Evolutionary conservation across 345 rosid genomes (phyloP), one percentile per base, ranked within the genome.

Genomic region (Boechera divaricarpa): DNA sequence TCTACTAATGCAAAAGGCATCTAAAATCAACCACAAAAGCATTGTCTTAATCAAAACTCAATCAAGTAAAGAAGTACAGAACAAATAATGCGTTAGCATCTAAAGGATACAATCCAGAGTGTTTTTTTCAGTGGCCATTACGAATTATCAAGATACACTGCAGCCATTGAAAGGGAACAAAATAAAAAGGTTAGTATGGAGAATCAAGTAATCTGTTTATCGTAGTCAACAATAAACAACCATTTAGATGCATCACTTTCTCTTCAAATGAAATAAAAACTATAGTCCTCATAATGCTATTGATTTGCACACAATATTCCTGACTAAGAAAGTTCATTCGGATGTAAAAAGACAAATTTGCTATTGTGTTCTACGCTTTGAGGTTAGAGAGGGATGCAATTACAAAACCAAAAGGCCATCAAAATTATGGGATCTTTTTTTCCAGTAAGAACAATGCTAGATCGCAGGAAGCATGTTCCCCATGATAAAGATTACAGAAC

Each of bases 101-200:
- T 24, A n/a, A 65, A 78, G 69, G 77, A 78, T 78, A 72, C 81
- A 51, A 41, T 59, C 41, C 56, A 52, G 63, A 72, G 35, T 41
- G 16, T 36, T 58, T 24, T 15, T 42, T 33, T 58, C 74, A 38
- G 74, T 41, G 63, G 68, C 77, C 77, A 78, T 72, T 7, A 59
- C 33, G 41, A 49, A 47, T 6, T 8, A 36, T 65, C 48, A 78
- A 66, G 66, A 78, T 66, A 65, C 68, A 51, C 73, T 49, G 57
- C 73, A 56, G 5, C 49, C 60, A 5, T 35, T 63, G 61, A 77
- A 70, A 21, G 21, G 39, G n/a, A 63, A 33, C 11, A 28, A 49
- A 49, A 49, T 16, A 4, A 45, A 31, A 77, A 71, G n/a, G 28
- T 51, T 51, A 65, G 69, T 21, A 52, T 10, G 9, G 13, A 36